Conservation (phyloP, 1,139 yeast species). For the Geotrichum reessii region DNA sequence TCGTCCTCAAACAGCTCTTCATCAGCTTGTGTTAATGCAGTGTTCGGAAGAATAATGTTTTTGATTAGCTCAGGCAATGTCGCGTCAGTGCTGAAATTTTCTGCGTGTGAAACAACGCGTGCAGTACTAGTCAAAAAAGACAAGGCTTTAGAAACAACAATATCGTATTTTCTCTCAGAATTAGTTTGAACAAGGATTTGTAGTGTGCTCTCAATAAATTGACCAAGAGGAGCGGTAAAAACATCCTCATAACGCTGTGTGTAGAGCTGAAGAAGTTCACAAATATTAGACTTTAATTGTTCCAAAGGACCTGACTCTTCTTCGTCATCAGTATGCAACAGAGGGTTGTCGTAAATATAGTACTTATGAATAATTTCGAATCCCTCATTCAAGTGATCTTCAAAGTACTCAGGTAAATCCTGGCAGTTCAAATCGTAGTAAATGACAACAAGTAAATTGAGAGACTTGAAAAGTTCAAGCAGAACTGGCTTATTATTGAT, state of each 20-base stretch:
- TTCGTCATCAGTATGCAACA: slow-evolving; percentile 54
- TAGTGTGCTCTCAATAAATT: slow-evolving; percentile 83
- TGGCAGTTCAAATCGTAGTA: slow-evolving; percentile 94
- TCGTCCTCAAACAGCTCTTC: slow-evolving; percentile 95
- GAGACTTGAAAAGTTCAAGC: slow-evolving; percentile 58
- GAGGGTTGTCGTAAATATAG: slow-evolving; percentile 52
- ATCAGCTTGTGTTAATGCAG: slow-evolving; percentile 71
- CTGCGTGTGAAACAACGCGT: slow-evolving; percentile 57
- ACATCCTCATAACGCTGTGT: slow-evolving; percentile 90
- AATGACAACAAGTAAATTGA: slow-evolving; percentile 67
- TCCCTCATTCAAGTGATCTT: slow-evolving; percentile 73
- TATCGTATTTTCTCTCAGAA: slow-evolving; percentile 71
- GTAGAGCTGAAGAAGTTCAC: slow-evolving; percentile 80
- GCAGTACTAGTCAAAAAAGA: slow-evolving; percentile 80
- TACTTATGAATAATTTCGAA: slow-evolving; percentile 82
- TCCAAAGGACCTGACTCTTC: slow-evolving; percentile 70
- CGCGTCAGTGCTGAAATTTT: slow-evolving; percentile 58
- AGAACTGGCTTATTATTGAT: slow-evolving; percentile 42
- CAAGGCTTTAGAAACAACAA: slow-evolving; percentile 74
- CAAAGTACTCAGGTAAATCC: slow-evolving; percentile 96
- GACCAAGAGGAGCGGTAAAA: slow-evolving; percentile 67
- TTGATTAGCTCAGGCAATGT: slow-evolving; percentile 74
- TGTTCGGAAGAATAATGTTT: slow-evolving; percentile 82
- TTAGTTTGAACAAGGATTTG: slow-evolving; percentile 61
- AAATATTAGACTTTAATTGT: slow-evolving; percentile 72